Evolutionary conservation across 2,329 filamentous ascomycete species (phyloP).

Genomic region (Fusarium oxysporum): DNA sequence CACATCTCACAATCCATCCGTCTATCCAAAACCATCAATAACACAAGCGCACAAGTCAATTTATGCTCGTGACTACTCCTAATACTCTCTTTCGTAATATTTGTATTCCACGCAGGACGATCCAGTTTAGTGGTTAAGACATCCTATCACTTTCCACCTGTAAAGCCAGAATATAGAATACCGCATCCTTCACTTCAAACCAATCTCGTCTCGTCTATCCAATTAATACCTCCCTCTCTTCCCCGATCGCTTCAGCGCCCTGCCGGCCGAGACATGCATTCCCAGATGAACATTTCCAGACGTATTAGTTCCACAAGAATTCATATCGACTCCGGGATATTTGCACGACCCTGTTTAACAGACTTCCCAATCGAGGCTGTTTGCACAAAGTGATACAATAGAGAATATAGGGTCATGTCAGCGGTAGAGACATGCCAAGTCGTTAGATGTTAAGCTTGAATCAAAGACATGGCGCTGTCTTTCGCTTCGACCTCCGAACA

Average conservation of each 20-base stretch:
- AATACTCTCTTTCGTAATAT: not conserved
- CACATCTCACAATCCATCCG: slow-evolving; percentile 21
- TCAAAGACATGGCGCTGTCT: slow-evolving; percentile 34
- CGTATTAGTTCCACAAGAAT: slow-evolving; percentile 13
- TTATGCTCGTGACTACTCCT: slow-evolving; percentile 3
- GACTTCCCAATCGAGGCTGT: slow-evolving; percentile 11
- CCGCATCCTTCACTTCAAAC: not conserved
- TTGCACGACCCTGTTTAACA: slow-evolving; percentile 10
- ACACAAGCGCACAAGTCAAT: not conserved
- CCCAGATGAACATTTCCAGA: slow-evolving; percentile 16
- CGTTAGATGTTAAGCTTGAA: slow-evolving; percentile 22
- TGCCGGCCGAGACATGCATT: slow-evolving; percentile 42
- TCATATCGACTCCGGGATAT: slow-evolving; percentile 12
- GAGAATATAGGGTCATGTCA: not conserved
- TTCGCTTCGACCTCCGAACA: slow-evolving; percentile 31
- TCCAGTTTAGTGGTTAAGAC: not conserved
- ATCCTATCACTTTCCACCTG: not conserved
- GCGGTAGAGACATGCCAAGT: slow-evolving; percentile 6
- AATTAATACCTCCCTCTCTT: slow-evolving; percentile 26
- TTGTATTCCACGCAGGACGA: not conserved
- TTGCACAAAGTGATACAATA: slow-evolving; percentile 17
- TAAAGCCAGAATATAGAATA: not conserved
- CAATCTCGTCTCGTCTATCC: slow-evolving; percentile 38
- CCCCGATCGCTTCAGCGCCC: slow-evolving; percentile 34
- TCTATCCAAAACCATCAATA: slow-evolving; percentile 7